Base-by-base conservation (phyloP, 371 early-diverging fungal genomes). In the Syncephalastrum monosporum region DNA sequence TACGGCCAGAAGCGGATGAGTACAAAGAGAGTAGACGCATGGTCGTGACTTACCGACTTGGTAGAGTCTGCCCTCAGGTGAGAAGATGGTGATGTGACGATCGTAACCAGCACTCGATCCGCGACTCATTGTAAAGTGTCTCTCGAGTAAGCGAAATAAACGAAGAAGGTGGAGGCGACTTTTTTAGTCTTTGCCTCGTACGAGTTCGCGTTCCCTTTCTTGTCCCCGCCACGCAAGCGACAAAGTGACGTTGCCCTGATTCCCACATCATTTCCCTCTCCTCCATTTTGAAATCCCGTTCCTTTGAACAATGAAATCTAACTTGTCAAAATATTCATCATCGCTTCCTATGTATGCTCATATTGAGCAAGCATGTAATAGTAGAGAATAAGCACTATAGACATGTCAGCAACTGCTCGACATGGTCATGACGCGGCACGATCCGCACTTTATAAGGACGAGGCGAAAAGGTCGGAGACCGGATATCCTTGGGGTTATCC, bases 31-130 rank as follows among this genome's bases (percentile, higher is more conserved):
- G 12, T 38, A 16, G 46, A 14, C 24, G n/a, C 23, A 29, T 27
- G 7, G 27, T 12, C 3, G 43, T 10, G 13, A 72, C 86, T 57
- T 85, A 95, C 96, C 96, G 60, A 99, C 98, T 94, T 99, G 99
- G 74, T 97, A 99, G 65, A 99, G 88, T 52, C 97, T 85, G 53
- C 99, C 99, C 72, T 99, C 99, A 42, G 98, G 98, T 16, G 98
- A 98, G 69, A 99, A 99, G 77, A 99, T 91, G 57, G 99, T 97
- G 74, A 99, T 97, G 71, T 96, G 96, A 59, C 98, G 89, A 85
- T 98, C 99, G 81, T 96, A 97, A 64, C 96, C 96, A 59, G 94
- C 87, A 66, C 83, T 82, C 55, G 85, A 82, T 24, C 87, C 84
- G 64, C 88, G 85, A 68, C 85, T 84, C 90, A 90, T 90, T 15